Evolutionary conservation across 257 asterid genomes (phyloP).

Genomic region (Voacanga thouarsii): DNA sequence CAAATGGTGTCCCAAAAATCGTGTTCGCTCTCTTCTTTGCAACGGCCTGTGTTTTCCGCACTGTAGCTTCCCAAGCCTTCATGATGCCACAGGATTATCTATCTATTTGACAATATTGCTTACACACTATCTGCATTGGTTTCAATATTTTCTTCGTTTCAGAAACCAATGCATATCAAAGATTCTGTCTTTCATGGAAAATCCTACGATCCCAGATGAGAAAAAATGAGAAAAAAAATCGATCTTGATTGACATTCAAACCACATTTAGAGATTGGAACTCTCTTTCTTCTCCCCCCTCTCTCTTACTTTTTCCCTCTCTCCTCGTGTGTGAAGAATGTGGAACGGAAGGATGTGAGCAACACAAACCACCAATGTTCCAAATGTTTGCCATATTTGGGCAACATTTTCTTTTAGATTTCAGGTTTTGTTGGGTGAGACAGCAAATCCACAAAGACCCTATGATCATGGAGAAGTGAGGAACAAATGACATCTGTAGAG

Average conservation of each 20-base stretch:
- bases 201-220: slow-evolving; percentile 17
- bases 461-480: slow-evolving; percentile 24
- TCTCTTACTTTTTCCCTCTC: slow-evolving; percentile 14
- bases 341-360: slow-evolving; percentile 19
- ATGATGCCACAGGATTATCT: slow-evolving; percentile 28
- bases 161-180: slow-evolving; percentile 12
- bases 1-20: slow-evolving; percentile 54
- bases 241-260: slow-evolving; percentile 17
- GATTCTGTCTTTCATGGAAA: slow-evolving; percentile 4
- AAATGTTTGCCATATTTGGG: slow-evolving; percentile 10
- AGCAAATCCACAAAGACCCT: slow-evolving; percentile 30
- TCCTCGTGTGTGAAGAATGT: slow-evolving; percentile 14
- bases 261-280: slow-evolving; percentile 21
- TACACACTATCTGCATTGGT: slow-evolving; percentile 11
- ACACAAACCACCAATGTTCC: slow-evolving; percentile 23
- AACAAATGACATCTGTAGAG: slow-evolving; percentile 19
- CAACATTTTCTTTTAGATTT: slow-evolving; percentile 3
- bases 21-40: slow-evolving; percentile 87
- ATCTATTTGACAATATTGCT: neutral
- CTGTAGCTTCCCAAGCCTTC: slow-evolving; percentile 99
- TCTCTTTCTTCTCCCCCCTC: neutral
- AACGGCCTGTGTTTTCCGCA: slow-evolving; percentile 78
- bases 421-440: slow-evolving; percentile 11
- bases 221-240: neutral
- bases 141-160: neutral